Evolutionary conservation across 805 yeast species (phyloP), one percentile per base, ranked within the genome.

Genomic region (Candida bentonensis): DNA sequence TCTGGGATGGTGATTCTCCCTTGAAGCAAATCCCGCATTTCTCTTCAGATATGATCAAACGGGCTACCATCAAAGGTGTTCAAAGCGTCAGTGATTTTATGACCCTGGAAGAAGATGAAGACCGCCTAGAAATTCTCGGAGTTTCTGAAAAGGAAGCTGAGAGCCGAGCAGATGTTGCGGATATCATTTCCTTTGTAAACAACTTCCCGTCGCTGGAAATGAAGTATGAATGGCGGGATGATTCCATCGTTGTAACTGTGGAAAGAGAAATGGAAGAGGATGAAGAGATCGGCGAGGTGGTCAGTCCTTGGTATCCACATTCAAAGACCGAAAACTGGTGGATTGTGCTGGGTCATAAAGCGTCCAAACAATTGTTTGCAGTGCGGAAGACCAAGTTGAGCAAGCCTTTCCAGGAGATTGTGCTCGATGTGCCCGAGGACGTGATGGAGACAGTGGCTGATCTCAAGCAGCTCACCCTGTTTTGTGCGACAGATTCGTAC

Each of bases 401-500:
- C 7, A 68, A 72, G 48, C 78, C 78, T 48, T 58, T 60, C 1
- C 83, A 79, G 55, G 55, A 60, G 2, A 67, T 79, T 15, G 65
- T 63, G 4, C 49, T 89, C 39, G 17, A n/a, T 2, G 44, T 40
- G 20, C 45, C 45, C 1, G 21, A 44, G 13, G 72, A 70, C 22
- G 74, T 83, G 47, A 64, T 75, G 0, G 54, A 85, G 7, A 78
- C 84, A 0, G 68, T 63, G 2, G 58, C 73, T 2, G 96, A 95
- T 0, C 57, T 65, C 3, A 82, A 79, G 45, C 57, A 69, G 15
- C 61, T 88, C 22, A 73, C 78, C 0, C 64, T 86, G 1, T 88
- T 94, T 94, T 78, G 89, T 55, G 74, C 88, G 58, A 82, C 96
- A 63, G 96, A 88, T 55, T 79, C 94, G 0, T 89, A 88, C 54